Conservation (phyloP, 2,329 filamentous ascomycete genomes). For the Hymenoscyphus scutula region DNA sequence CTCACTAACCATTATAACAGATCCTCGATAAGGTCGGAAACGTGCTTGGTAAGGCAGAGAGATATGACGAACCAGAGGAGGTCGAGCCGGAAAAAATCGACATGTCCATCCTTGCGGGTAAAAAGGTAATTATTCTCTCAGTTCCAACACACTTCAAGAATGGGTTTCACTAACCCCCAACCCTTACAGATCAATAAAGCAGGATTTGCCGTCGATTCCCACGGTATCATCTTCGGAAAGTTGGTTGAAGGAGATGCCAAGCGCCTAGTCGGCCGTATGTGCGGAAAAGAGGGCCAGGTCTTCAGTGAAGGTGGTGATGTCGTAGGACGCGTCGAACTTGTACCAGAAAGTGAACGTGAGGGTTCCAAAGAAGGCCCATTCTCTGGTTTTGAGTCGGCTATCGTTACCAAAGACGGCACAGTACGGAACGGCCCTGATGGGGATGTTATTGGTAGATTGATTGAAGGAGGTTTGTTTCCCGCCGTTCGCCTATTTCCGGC, state of each 20-base stretch:
- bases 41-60: conserved; percentile 63
- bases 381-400: conserved; percentile 62
- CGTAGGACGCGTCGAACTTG: conserved; percentile 61
- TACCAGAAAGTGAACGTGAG: conserved; percentile 64
- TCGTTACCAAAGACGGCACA: conserved; percentile 66
- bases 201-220: conserved; percentile 57
- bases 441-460: conserved; percentile 69
- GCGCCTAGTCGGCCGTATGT: conserved; percentile 64
- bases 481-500: too few relatives aligned
- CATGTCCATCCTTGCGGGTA: conserved; percentile 63
- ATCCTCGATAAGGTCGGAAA: conserved; percentile 63
- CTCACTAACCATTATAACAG: background rate
- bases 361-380: conserved; percentile 66
- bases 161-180: too few relatives aligned
- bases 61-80: conserved; percentile 56
- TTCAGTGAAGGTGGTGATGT: conserved; percentile 71
- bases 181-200: conserved; percentile 56
- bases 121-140: conserved; percentile 44
- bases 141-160: too few relatives aligned
- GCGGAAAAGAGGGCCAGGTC: conserved; percentile 69
- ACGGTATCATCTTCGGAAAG: conserved; percentile 58
- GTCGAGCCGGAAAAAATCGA: conserved; percentile 49
- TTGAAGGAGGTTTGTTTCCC: too few relatives aligned
- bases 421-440: conserved; percentile 64
- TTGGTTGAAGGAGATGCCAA: conserved; percentile 65